Conservation (phyloP, 1,284 basidiomycete species). For the Naganishia albida region DNA sequence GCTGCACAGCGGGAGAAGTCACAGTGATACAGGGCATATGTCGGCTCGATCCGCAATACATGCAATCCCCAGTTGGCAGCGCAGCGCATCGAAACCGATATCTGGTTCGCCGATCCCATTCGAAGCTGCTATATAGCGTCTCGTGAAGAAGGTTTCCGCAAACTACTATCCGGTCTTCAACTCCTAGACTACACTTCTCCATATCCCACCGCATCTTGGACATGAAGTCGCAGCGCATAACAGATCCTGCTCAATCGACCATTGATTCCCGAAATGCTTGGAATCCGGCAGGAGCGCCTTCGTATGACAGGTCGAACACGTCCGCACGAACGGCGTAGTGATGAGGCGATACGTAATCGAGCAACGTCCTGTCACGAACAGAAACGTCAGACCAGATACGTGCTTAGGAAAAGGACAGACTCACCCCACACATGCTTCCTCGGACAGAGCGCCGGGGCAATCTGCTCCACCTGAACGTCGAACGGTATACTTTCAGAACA, state of each 20-base stretch:
- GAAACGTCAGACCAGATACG: neutral
- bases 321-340: constrained; percentile 16
- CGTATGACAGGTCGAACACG: constrained; percentile 16
- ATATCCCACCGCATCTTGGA: constrained; percentile 20
- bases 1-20: too few relatives aligned
- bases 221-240: constrained; percentile 8
- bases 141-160: too few relatives aligned
- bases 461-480: constrained; percentile 1
- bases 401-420: neutral
- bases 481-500: constrained; percentile 19
- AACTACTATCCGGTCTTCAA: too few relatives aligned
- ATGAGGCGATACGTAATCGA: constrained; percentile 16
- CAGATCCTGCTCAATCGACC: constrained; percentile 22
- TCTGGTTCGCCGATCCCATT: too few relatives aligned
- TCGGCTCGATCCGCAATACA: too few relatives aligned
- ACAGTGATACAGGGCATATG: too few relatives aligned
- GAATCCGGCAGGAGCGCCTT: constrained; percentile 16
- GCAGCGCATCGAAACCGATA: too few relatives aligned
- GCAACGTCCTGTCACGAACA: constrained; percentile 2
- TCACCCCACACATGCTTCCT: constrained; percentile 23
- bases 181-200: constrained; percentile 20
- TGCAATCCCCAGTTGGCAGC: too few relatives aligned
- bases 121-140: too few relatives aligned
- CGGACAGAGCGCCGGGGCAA: constrained; percentile 3
- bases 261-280: neutral